A percentile compares a stretch with the other conserved stretches of the same genome.
phyloP scores from a whole-genome alignment of 495 filamentous ascomycete genomes.

The Niebla homalea region DNA sequence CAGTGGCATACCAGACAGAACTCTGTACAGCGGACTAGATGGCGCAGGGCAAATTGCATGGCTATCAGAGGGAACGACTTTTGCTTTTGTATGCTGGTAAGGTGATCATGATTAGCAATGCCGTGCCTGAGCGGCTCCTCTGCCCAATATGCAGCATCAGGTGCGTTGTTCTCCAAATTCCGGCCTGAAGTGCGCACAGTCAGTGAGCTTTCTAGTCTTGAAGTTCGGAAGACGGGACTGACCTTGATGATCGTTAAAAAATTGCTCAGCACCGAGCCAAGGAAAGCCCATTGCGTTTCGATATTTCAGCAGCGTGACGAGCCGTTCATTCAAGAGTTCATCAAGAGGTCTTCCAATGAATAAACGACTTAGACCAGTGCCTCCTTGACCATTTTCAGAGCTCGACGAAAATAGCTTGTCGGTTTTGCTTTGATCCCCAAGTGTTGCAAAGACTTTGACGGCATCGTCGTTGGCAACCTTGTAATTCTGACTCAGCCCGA shows the following conservation, averaged over 20 bases:
- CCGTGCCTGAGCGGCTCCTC: constrained; percentile 17
- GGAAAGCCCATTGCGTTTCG: constrained; percentile 37
- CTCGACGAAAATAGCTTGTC: background rate
- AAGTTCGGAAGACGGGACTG: background rate
- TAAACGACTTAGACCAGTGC: constrained; percentile 29
- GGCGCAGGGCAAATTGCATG: constrained; percentile 69
- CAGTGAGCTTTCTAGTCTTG: background rate
- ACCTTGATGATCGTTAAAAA: constrained; percentile 35
- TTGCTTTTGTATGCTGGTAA: constrained; percentile 21
- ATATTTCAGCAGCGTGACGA: constrained; percentile 48
- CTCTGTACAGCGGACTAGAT: constrained; percentile 71
- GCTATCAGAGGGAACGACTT: constrained; percentile 57
- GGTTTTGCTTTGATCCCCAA: constrained; percentile 17
- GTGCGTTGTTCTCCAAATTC: constrained; percentile 19
- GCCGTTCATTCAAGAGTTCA: constrained; percentile 53
- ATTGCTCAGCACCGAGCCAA: constrained; percentile 62
- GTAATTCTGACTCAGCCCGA: constrained; percentile 36
- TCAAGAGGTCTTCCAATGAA: constrained; percentile 67
- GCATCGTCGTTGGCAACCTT: constrained; percentile 33
- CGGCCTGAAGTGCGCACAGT: background rate
- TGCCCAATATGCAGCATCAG: constrained; percentile 27
- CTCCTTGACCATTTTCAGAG: background rate
- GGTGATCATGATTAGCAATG: constrained; percentile 38
- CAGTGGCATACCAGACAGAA: constrained; percentile 82
- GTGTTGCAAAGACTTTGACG: constrained; percentile 33